phyloP scores from a whole-genome alignment of 306 rosid genomes.

The Cicer yamashitae region DNA sequence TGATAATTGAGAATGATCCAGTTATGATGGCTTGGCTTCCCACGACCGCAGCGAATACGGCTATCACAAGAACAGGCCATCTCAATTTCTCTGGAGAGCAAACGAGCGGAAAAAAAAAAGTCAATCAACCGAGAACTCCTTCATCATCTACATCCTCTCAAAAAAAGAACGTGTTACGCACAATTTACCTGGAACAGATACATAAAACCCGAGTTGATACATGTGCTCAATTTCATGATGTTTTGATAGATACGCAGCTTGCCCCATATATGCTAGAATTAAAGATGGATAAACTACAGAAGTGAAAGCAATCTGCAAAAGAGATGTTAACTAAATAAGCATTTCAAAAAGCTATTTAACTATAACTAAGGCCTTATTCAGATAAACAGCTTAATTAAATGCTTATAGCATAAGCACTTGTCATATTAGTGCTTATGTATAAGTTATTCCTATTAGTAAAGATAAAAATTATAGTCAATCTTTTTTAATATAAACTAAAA shows the following conservation, averaged over 20 bases:
- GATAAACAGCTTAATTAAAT: background rate
- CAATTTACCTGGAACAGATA: conserved; percentile 88
- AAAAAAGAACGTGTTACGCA: conserved; percentile 34
- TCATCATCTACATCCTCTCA: conserved; percentile 39
- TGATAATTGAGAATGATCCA: conserved; percentile 93
- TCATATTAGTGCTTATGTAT: no score
- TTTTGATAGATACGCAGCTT: conserved; percentile 87
- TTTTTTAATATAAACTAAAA: no score
- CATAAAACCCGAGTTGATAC: conserved; percentile 72
- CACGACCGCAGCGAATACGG: conserved; percentile 90
- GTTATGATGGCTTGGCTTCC: conserved; percentile 98
- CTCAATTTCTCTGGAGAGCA: conserved; percentile 68
- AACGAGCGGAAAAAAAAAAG: conserved; percentile 38
- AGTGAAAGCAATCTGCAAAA: conserved; percentile 94
- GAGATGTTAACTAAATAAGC: conserved; percentile 34
- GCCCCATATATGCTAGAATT: conserved; percentile 98
- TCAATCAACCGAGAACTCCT: conserved; percentile 43
- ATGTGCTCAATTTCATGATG: conserved; percentile 50
- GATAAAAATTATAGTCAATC: no score
- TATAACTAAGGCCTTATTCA: background rate
- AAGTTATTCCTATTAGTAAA: no score
- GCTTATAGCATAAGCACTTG: background rate
- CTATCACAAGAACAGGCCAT: conserved; percentile 94
- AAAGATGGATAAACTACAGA: conserved; percentile 90
- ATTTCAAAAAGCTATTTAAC: conserved; percentile 16